Evolutionary conservation across 2,329 filamentous ascomycete species (phyloP).

Genomic region (Hymenoscyphus scutula): DNA sequence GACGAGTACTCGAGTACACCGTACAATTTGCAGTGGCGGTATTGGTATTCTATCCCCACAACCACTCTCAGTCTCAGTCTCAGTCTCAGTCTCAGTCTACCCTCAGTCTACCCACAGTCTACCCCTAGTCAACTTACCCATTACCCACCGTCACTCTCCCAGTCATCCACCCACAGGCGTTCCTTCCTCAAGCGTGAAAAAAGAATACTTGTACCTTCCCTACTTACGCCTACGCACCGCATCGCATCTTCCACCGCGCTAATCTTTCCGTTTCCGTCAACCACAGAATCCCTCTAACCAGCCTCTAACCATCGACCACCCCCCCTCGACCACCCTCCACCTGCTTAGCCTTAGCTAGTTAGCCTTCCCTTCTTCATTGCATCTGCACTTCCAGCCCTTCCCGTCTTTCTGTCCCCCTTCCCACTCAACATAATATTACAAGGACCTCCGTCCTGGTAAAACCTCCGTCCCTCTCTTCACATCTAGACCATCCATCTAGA

Average conservation of each 20-base stretch:
- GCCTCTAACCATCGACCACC: not conserved
- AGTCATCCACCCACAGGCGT: not conserved
- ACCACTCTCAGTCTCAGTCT: no score
- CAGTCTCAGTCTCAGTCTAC: no score
- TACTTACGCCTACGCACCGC: not conserved
- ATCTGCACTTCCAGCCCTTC: not conserved
- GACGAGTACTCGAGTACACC: no score
- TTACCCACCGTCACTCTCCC: not conserved
- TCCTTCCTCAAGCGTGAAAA: not conserved
- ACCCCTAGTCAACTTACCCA: no score
- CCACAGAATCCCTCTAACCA: not conserved
- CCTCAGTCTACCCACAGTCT: no score
- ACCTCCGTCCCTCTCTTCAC: not conserved
- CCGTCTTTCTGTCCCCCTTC: not conserved
- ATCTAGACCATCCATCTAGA: not conserved
- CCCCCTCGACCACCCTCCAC: no score
- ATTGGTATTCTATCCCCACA: no score
- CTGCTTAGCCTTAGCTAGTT: not conserved
- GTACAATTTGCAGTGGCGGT: no score
- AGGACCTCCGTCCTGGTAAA: not conserved
- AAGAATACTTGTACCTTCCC: no score
- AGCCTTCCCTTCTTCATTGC: not conserved
- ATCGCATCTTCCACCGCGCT: not conserved
- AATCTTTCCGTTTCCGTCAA: constrained; percentile 1
- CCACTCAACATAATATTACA: not conserved